Evolutionary conservation across 345 rosid species (phyloP).

Genomic region (Nasturtium officinale): DNA sequence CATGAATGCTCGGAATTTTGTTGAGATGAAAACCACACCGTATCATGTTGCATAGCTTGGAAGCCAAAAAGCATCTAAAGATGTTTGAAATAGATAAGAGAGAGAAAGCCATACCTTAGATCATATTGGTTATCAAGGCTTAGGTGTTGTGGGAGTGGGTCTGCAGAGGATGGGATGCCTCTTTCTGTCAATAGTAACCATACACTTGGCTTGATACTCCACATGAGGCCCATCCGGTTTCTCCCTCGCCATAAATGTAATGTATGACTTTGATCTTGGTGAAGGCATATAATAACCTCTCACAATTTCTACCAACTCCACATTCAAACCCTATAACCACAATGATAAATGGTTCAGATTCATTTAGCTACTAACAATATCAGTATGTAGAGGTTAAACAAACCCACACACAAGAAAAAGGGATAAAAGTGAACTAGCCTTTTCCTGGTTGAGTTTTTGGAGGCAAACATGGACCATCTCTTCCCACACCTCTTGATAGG

Average conservation of each 20-base stretch:
- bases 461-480: neutral
- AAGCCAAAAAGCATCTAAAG: no score
- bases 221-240: slow-evolving; percentile 13
- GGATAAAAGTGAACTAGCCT: neutral
- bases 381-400: no score
- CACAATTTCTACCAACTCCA: slow-evolving; percentile 17
- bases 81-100: no score
- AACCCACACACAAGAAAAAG: no score
- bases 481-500: neutral
- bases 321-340: neutral
- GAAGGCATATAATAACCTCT: neutral
- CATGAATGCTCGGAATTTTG: no score
- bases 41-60: no score
- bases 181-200: slow-evolving; percentile 6
- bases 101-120: no score
- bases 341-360: neutral
- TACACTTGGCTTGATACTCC: slow-evolving; percentile 21
- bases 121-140: no score
- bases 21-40: no score
- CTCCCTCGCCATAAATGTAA: slow-evolving; percentile 28
- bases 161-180: slow-evolving; percentile 30
- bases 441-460: slow-evolving; percentile 1
- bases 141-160: neutral
- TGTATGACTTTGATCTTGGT: slow-evolving; percentile 26
- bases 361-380: no score